Percentiles rank a stretch among this genome's conserved stretches.
These are phyloP conservation scores for Triangularia verruculosa DNA, from an alignment of 2,329 filamentous ascomycete species.

Conservation along the genomic window DNA sequence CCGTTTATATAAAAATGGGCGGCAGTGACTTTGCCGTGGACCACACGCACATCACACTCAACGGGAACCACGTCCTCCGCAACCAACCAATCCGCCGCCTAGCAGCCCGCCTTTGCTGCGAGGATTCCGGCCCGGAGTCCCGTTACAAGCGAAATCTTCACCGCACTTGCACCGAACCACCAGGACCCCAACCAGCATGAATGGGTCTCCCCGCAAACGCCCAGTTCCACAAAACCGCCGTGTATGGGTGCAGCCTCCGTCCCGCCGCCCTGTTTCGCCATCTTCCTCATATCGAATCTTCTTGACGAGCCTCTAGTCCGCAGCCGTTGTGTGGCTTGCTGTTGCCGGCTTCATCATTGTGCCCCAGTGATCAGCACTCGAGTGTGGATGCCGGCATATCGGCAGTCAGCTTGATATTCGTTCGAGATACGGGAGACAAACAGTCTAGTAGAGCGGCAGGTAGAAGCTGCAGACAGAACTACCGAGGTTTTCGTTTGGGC, in stretches of 20 bases:
- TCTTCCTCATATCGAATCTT: slow-evolving; percentile 1
- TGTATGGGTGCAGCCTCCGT: slow-evolving; percentile 9
- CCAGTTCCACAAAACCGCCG: slow-evolving; percentile 20
- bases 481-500: not conserved
- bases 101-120: slow-evolving; percentile 7
- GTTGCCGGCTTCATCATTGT: slow-evolving; percentile 10
- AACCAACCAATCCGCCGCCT: slow-evolving; percentile 16
- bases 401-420: not conserved
- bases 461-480: no score
- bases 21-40: slow-evolving; percentile 3
- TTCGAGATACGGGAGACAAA: not conserved
- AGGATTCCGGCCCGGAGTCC: slow-evolving; percentile 27
- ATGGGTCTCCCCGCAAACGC: slow-evolving; percentile 12
- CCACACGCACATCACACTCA: slow-evolving; percentile 14
- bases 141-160: slow-evolving; percentile 19
- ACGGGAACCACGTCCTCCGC: slow-evolving; percentile 4
- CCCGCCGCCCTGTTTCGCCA: slow-evolving; percentile 9
- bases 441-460: not conserved
- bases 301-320: slow-evolving; percentile 13
- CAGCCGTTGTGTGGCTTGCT: not conserved
- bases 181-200: slow-evolving; percentile 3
- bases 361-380: slow-evolving; percentile 19
- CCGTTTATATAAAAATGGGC: slow-evolving; percentile 6
- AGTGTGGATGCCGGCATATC: slow-evolving; percentile 8
- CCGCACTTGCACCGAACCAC: slow-evolving; percentile 10